Evolutionary conservation across 768 basidiomycete genomes (phyloP).

Genomic region (Ramaria sp.): DNA sequence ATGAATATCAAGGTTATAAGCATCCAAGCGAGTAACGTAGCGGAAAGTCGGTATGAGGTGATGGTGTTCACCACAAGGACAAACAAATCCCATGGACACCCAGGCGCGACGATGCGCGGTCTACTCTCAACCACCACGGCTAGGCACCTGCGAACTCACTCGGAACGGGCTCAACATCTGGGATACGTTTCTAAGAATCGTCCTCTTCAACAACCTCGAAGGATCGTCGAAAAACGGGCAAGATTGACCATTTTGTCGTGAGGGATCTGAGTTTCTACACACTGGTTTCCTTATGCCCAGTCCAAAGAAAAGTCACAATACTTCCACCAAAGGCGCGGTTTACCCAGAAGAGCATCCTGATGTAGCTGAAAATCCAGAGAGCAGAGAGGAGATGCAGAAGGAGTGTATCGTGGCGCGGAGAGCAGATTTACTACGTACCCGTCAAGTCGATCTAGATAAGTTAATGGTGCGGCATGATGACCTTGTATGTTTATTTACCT

Average conservation of each 20-base stretch:
- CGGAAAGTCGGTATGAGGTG: neutral
- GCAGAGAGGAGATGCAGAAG: neutral
- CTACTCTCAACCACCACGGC: slow-evolving; percentile 8
- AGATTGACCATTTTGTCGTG: neutral
- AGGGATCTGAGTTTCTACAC: neutral
- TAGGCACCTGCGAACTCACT: slow-evolving; percentile 1
- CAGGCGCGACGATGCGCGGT: slow-evolving; percentile 10
- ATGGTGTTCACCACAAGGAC: slow-evolving; percentile 6
- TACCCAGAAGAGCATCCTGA: neutral
- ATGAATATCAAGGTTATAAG: neutral
- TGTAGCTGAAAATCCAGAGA: neutral
- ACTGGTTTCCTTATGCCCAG: neutral
- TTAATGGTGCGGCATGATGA: slow-evolving; percentile 62
- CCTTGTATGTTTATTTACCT: slow-evolving; percentile 39
- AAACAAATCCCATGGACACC: slow-evolving; percentile 4
- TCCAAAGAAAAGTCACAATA: neutral
- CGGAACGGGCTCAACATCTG: neutral
- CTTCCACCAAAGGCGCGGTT: neutral
- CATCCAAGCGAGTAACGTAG: neutral
- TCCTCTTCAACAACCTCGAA: neutral
- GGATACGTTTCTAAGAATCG: neutral
- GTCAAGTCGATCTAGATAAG: slow-evolving; percentile 45
- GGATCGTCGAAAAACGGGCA: neutral
- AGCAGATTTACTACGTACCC: slow-evolving; percentile 40
- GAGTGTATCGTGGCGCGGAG: slow-evolving; percentile 12